Evolutionary conservation across 371 early-diverging fungal genomes (phyloP).

Genomic region (Apophysomyces variabilis): DNA sequence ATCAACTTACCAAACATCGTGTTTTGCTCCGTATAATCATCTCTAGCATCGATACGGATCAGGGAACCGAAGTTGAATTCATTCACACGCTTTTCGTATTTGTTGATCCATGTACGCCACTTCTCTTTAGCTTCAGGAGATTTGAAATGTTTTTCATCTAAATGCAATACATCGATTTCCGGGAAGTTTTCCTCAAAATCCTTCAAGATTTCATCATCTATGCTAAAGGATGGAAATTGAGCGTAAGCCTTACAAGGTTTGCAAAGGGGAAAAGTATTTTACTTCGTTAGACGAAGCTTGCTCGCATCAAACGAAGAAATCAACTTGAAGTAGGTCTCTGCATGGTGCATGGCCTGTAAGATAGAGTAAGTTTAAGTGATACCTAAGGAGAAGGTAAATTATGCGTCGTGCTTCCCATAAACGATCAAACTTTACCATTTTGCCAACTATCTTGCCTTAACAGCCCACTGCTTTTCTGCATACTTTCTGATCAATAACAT

Average conservation of each 20-base stretch:
- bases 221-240: constrained; percentile 38
- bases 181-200: constrained; percentile 81
- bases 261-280: not conserved
- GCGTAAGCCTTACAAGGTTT: not conserved
- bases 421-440: constrained; percentile 1
- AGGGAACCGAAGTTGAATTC: constrained; percentile 94
- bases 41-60: constrained; percentile 74
- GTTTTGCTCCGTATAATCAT: constrained; percentile 85
- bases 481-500: not conserved
- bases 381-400: not conserved
- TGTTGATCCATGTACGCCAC: constrained; percentile 86
- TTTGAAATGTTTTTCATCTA: constrained; percentile 82
- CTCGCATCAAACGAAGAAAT: constrained; percentile 68
- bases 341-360: constrained; percentile 82
- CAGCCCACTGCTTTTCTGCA: constrained; percentile 91
- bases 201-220: constrained; percentile 84
- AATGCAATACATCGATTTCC: constrained; percentile 60
- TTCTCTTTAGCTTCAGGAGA: constrained; percentile 79
- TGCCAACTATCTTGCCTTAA: constrained; percentile 59
- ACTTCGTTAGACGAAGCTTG: constrained; percentile 69
- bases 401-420: not conserved
- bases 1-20: constrained; percentile 78
- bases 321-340: constrained; percentile 89
- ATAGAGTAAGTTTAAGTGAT: not conserved
- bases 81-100: constrained; percentile 83